Conservation (phyloP, 192 early-diverging fungal genomes). For the Mortierella alpina region DNA sequence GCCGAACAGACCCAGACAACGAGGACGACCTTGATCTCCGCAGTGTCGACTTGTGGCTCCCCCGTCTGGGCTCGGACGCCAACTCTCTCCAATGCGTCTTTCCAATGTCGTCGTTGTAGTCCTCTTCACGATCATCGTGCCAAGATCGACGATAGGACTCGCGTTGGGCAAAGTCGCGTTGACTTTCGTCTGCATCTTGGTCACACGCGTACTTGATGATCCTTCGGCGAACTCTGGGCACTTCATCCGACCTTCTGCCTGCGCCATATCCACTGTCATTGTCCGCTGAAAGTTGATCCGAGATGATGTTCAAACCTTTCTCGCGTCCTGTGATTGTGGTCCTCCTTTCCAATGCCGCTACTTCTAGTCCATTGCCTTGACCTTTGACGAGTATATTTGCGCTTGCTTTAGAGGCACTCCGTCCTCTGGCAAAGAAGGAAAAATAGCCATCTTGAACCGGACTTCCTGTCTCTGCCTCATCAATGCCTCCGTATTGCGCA, state of each 20-base stretch:
- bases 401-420: background rate
- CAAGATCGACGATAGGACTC: constrained; percentile 4
- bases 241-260: constrained; percentile 4
- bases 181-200: constrained; percentile 19
- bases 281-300: constrained; percentile 11
- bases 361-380: background rate
- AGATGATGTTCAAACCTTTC: background rate
- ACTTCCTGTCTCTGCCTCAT: constrained; percentile 33
- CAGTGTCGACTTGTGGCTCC: background rate
- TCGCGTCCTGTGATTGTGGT: too few species aligned
- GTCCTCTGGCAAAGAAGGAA: constrained; percentile 16
- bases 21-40: constrained; percentile 27
- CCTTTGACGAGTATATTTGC: background rate
- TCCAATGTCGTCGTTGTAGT: background rate
- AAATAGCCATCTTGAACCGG: constrained; percentile 26
- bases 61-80: constrained; percentile 8
- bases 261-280: constrained; percentile 48
- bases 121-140: constrained; percentile 7
- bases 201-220: constrained; percentile 47
- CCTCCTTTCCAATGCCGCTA: too few species aligned
- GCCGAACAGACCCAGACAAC: constrained; percentile 14
- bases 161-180: background rate
- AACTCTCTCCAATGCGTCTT: constrained; percentile 23
- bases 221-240: constrained; percentile 17
- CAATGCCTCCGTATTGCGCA: constrained; percentile 27